These are phyloP conservation scores for Acacia crassicarpa DNA, from an alignment of 306 rosid genomes.

Conservation along the genomic window DNA sequence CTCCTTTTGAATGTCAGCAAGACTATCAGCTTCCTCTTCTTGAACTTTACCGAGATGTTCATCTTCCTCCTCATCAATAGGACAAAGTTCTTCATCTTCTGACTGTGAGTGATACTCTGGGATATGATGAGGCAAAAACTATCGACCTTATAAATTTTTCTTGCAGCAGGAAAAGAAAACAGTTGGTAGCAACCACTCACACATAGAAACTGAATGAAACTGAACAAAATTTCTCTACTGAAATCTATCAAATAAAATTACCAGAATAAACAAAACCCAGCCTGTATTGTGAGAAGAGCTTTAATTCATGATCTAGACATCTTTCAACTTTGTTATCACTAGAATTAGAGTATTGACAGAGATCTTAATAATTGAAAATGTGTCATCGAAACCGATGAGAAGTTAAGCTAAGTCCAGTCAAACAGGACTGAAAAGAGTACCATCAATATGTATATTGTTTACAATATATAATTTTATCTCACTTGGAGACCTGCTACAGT, in stretches of 20 bases:
- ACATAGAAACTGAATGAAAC: constrained; percentile 22
- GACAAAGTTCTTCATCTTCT: constrained; percentile 44
- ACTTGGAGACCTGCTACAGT: not conserved
- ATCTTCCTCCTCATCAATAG: constrained; percentile 63
- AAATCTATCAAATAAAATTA: constrained; percentile 15
- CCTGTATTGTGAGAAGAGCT: not conserved
- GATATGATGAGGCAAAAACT: constrained; percentile 29
- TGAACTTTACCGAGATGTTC: constrained; percentile 45
- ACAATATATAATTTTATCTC: constrained; percentile 9
- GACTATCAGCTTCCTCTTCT: constrained; percentile 63
- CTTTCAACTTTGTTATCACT: not conserved
- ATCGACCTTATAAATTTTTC: constrained; percentile 28
- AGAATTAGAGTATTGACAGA: not conserved
- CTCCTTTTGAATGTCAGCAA: constrained; percentile 38
- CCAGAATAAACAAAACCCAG: constrained; percentile 24
- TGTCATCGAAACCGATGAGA: not conserved
- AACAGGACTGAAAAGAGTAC: constrained; percentile 2
- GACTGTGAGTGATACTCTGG: constrained; percentile 66
- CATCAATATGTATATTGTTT: constrained; percentile 5
- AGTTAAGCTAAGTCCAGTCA: not conserved
- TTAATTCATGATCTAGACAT: constrained; percentile 10
- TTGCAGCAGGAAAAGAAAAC: not conserved
- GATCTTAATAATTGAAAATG: constrained; percentile 6
- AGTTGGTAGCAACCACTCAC: not conserved
- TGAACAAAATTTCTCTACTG: constrained; percentile 16